Evolutionary conservation across 306 rosid genomes (phyloP).

Genomic region (Pterocarpus macrocarpus): DNA sequence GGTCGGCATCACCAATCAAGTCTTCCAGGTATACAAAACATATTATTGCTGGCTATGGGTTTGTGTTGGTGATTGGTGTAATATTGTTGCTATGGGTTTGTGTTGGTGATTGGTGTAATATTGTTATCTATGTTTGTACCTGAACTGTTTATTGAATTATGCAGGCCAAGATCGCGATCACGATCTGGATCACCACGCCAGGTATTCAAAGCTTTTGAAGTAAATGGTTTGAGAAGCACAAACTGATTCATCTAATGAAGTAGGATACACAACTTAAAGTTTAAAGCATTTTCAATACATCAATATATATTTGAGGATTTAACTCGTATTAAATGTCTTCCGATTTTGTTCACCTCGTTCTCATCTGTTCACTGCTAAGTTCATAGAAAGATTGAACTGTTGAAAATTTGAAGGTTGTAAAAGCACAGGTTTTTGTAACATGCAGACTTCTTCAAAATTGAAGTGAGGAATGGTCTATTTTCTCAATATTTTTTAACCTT

Average conservation of each 20-base stretch:
- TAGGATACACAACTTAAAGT: neutral
- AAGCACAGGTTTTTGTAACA: neutral
- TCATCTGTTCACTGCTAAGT: neutral
- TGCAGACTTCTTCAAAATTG: neutral
- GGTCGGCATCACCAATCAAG: constrained; percentile 89
- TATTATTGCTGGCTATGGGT: neutral
- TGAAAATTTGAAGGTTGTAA: neutral
- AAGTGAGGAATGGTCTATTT: neutral
- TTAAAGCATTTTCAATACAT: neutral
- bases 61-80: neutral
- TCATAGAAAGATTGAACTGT: neutral
- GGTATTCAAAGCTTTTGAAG: constrained; percentile 54
- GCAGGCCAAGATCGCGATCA: constrained; percentile 75
- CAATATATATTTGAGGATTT: constrained; percentile 16
- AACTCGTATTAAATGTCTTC: neutral
- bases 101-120: neutral
- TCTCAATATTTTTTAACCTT: neutral
- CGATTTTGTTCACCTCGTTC: neutral
- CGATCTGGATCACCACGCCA: constrained; percentile 77
- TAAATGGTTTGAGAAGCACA: constrained; percentile 5
- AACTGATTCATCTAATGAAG: neutral
- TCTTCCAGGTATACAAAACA: constrained; percentile 67
- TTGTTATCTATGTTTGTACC: neutral
- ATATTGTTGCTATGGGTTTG: neutral
- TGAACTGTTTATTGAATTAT: constrained; percentile 35